A percentile compares a stretch with the other conserved stretches of the same genome.
Conservation (phyloP, 2,329 filamentous ascomycete species). For the Didymella segeticola region DNA sequence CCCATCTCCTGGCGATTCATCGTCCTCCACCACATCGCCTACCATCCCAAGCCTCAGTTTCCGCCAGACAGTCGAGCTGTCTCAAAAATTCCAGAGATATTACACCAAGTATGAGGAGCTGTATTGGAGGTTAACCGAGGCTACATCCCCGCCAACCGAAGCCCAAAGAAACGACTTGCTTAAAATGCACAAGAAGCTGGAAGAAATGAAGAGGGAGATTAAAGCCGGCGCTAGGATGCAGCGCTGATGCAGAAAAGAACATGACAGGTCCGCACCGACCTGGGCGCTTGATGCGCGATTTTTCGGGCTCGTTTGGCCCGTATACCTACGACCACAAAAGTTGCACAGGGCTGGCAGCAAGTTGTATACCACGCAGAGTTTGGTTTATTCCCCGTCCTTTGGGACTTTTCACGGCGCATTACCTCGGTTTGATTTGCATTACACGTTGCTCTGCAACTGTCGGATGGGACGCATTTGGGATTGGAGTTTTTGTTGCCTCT, state of each 20-base stretch:
- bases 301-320: neutral
- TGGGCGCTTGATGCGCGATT: conserved; percentile 10
- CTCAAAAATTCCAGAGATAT: conserved; percentile 62
- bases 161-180: conserved; percentile 61
- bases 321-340: conserved; percentile 6
- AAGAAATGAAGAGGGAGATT: conserved; percentile 66
- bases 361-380: conserved; percentile 13
- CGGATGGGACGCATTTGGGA: conserved; percentile 22
- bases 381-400: conserved; percentile 4
- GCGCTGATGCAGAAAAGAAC: conserved; percentile 24
- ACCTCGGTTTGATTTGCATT: conserved; percentile 15
- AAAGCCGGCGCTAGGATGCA: conserved; percentile 45
- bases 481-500: conserved; percentile 20
- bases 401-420: conserved; percentile 8
- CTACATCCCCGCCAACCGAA: conserved; percentile 52
- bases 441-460: conserved; percentile 19
- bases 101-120: conserved; percentile 65
- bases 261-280: conserved; percentile 1
- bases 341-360: conserved; percentile 5
- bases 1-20: conserved; percentile 44
- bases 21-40: conserved; percentile 43
- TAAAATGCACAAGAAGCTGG: conserved; percentile 61
- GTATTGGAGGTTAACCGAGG: conserved; percentile 56
- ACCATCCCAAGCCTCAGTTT: conserved; percentile 48
- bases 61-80: conserved; percentile 54